Conservation (phyloP, 2,329 filamentous ascomycete species). For the Fusarium camptoceras region DNA sequence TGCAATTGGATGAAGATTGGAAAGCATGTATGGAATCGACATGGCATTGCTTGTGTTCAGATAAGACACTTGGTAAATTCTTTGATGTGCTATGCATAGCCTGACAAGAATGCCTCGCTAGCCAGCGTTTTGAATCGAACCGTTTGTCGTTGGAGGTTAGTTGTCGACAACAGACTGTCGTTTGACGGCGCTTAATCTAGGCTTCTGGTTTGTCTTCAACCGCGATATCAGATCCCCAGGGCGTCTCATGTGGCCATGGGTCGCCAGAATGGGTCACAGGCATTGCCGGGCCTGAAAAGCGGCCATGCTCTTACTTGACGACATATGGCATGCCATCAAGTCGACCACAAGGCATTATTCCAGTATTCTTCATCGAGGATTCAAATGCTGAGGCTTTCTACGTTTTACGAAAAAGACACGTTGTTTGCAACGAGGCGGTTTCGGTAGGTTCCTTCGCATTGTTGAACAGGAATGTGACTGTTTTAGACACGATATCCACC, state of each 20-base stretch:
- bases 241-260: constrained; percentile 18
- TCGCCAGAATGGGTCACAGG: constrained; percentile 12
- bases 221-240: constrained; percentile 24
- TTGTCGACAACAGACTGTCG: constrained; percentile 11
- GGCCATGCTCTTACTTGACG: constrained; percentile 7
- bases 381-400: neutral
- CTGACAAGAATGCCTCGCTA: constrained; percentile 29
- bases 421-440: constrained; percentile 6
- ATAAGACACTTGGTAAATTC: neutral
- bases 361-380: neutral
- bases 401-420: neutral
- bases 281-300: constrained; percentile 18
- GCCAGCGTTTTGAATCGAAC: neutral
- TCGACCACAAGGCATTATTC: constrained; percentile 13
- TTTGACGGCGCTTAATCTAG: constrained; percentile 38
- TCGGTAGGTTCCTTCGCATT: neutral
- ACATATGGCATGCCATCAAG: neutral
- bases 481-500: neutral
- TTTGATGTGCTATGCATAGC: neutral
- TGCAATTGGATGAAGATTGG: constrained; percentile 6
- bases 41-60: neutral
- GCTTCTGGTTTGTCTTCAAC: constrained; percentile 43
- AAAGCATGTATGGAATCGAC: neutral
- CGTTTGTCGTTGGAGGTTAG: neutral
- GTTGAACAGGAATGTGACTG: constrained; percentile 11